These are phyloP conservation scores for Diaporthe ilicicola DNA, from an alignment of 2,329 filamentous ascomycete genomes.

Conservation along the genomic window DNA sequence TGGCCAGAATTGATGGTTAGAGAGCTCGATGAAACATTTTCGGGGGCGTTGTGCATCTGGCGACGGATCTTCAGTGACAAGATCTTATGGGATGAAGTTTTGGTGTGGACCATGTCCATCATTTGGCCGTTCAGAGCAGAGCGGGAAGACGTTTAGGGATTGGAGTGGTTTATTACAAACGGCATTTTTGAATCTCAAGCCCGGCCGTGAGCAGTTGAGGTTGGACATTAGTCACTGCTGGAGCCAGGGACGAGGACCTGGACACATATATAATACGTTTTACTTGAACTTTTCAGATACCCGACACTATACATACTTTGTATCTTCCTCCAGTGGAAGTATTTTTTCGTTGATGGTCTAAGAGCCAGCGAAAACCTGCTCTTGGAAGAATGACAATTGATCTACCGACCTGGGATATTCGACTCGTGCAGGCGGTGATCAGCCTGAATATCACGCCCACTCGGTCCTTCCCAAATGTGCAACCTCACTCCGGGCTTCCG, in stretches of 20 bases:
- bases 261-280: slow-evolving; percentile 32
- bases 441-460: slow-evolving; percentile 13
- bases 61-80: neutral
- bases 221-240: slow-evolving; percentile 22
- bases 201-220: slow-evolving; percentile 8
- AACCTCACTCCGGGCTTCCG: neutral
- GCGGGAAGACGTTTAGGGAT: neutral
- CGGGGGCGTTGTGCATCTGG: slow-evolving; percentile 26
- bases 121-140: slow-evolving; percentile 3
- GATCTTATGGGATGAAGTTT: slow-evolving; percentile 6
- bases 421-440: neutral
- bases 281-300: slow-evolving; percentile 31
- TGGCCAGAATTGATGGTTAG: slow-evolving; percentile 5
- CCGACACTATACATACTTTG: slow-evolving; percentile 25
- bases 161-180: neutral
- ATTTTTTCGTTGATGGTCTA: neutral
- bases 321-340: neutral
- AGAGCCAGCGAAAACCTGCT: neutral
- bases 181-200: slow-evolving; percentile 14
- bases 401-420: neutral
- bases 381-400: neutral
- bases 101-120: neutral
- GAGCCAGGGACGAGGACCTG: slow-evolving; percentile 22
- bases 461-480: too few relatives aligned
- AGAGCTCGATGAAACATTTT: slow-evolving; percentile 9